Base-by-base conservation (phyloP, 75 land plant genomes). In the Pinus taeda region DNA sequence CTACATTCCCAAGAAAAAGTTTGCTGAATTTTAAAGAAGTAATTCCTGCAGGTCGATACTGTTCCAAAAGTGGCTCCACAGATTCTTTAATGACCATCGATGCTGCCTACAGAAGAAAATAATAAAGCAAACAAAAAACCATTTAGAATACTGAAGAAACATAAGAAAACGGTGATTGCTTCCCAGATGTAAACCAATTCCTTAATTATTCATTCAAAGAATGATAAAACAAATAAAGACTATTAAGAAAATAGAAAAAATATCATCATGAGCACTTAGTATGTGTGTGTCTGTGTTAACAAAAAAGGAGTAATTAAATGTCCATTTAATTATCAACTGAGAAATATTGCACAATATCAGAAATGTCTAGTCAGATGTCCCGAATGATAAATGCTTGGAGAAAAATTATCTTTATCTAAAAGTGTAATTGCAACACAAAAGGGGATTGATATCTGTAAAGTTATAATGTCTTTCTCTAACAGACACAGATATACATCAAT, bases 41-140 rank as follows among this genome's bases (percentile, higher is more conserved):
- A 65, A 97, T 93, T 69, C 98, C 99, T 60, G 88, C 74, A 60
- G 99, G 93, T n/a, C 93, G 84, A 75, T 97, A 97, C 39, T 91
- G 76, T 83, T 93, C 95, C 74, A 97, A 71, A 29, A 97, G 62
- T 11, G 99, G 99, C 71, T 93, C 98, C 66, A 95, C 93, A 77
- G 87, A 81, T 74, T 89, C 92, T 81, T 75, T 92, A 30, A 97
- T 86, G 18, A 91, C 74, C 59, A 83, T 60, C 53, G 81, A 71
- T 15, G 93, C 83, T 63, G 95, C 95, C 95, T 93, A 78, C 60
- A 78, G 39, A 74, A 6, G 60, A 67, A 70, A 64, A 42, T 71
- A 53, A 7, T 67, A 83, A 53, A 17, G 22, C 15, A 18, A 81
- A 67, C 13, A 45, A 1, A 21, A 11, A 56, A 55, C 22, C 55